A percentile compares a stretch with the other conserved stretches of the same genome.
These are phyloP conservation scores for Eleusine indica DNA, from an alignment of 176 grass and related monocot genomes.

Conservation along the genomic window DNA sequence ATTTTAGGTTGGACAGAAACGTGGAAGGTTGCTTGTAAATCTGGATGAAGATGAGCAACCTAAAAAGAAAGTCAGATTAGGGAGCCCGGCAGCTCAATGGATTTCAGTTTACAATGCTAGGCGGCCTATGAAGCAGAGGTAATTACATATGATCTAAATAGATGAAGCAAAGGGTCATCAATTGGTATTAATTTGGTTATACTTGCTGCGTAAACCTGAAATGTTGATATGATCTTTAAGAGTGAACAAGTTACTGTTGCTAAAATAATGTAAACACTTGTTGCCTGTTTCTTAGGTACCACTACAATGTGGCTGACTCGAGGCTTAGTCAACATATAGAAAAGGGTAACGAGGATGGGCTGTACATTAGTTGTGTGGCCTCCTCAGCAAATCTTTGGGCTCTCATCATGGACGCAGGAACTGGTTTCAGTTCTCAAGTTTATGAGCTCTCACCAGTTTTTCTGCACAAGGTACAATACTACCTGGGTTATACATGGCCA, in stretches of 20 bases:
- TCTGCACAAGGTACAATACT: constrained; percentile 82
- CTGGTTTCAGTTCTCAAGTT: constrained; percentile 84
- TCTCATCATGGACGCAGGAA: constrained; percentile 98
- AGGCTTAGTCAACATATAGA: constrained; percentile 92
- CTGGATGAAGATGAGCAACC: constrained; percentile 89
- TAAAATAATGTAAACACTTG: constrained; percentile 25
- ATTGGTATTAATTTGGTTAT: constrained; percentile 13
- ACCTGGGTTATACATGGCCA: constrained; percentile 26
- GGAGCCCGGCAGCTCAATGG: constrained; percentile 81
- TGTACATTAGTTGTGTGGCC: constrained; percentile 84
- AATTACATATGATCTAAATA: constrained; percentile 35
- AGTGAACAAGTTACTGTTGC: constrained; percentile 31
- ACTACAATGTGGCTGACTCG: constrained; percentile 92
- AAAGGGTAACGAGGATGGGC: constrained; percentile 89
- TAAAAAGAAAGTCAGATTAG: constrained; percentile 94
- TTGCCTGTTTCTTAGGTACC: constrained; percentile 70
- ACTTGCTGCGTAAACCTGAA: constrained; percentile 10
- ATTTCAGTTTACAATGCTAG: constrained; percentile 96
- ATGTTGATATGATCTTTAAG: not conserved
- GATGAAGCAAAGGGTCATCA: constrained; percentile 19
- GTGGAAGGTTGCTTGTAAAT: constrained; percentile 69
- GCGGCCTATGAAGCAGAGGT: constrained; percentile 94
- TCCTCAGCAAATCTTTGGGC: constrained; percentile 93
- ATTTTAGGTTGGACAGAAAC: constrained; percentile 93
- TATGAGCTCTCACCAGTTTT: constrained; percentile 84